Base-by-base conservation (phyloP, 78 protist species). In the Tieghemostelium lacteum region DNA sequence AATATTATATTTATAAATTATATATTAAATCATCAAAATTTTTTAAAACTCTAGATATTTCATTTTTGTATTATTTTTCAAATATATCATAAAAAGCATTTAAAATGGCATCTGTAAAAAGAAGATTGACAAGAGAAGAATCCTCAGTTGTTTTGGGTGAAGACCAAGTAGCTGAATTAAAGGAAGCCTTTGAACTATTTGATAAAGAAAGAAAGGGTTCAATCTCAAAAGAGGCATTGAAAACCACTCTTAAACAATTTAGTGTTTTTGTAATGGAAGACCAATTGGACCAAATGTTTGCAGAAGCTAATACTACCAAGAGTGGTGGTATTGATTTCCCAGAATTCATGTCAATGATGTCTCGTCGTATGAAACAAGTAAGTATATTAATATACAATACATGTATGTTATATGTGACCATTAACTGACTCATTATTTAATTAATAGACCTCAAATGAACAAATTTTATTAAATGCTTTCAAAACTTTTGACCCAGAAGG, bases 121-220 rank as follows among this genome's bases (percentile, higher is more conserved):
- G 88, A 78, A 78, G 88, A 78, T 78, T 78, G 66, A 66, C 73
- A 17, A 78, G 88, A 78, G 88, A 78, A 67, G 88, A 78, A 67
- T 78, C 88, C 52, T 78, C 88, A 50, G 76, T 75, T 55, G 92
- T 73, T 86, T 61, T 87, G 49, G 75, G 87, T 4, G 98, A 97
- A 63, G 99, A 97, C 73, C 99, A 98, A 75, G 95, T 98, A 70
- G 97, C 96, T 39, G 99, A 97, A 86, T 97, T 96, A 94, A 96
- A 95, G 92, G 98, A 96, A 83, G 99, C 98, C 34, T 97, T 97
- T 89, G 83, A 95, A 75, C 94, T 97, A 76, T 97, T 97, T 86
- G 98, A 97, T 86, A 95, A 94, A 95, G 96, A 95, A 54, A 96
- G 97, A 58, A 96, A 89, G 66, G 98, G 98, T 67, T 65, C 94